A percentile compares a stretch with the other conserved stretches of the same genome.
phyloP scores from a whole-genome alignment of 495 filamentous ascomycete genomes.

The Chaetomium fimeti region DNA sequence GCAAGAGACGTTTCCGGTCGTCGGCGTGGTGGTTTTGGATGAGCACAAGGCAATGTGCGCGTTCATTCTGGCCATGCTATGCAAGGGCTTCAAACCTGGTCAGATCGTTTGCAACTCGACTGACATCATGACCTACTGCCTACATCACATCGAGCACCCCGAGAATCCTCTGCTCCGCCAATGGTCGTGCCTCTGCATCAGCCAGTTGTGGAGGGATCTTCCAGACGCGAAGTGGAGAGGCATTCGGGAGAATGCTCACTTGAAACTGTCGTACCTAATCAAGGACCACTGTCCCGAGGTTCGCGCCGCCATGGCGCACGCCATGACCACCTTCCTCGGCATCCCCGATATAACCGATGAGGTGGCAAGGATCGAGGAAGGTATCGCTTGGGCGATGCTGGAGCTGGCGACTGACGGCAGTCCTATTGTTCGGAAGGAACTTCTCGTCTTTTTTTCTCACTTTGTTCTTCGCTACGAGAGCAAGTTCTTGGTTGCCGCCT shows the following conservation, averaged over 20 bases:
- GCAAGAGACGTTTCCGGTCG: constrained; percentile 73
- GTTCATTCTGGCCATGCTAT: constrained; percentile 95
- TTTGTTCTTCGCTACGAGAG: constrained; percentile 89
- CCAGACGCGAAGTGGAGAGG: constrained; percentile 93
- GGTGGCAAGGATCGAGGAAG: constrained; percentile 85
- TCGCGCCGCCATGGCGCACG: constrained; percentile 86
- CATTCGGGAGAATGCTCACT: constrained; percentile 75
- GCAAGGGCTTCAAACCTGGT: constrained; percentile 85
- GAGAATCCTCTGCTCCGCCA: constrained; percentile 88
- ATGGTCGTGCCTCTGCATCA: constrained; percentile 95
- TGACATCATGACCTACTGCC: constrained; percentile 79
- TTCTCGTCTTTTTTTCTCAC: constrained; percentile 88
- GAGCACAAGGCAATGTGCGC: constrained; percentile 99
- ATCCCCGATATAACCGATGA: constrained; percentile 91
- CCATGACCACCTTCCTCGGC: constrained; percentile 87
- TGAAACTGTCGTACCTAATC: constrained; percentile 73
- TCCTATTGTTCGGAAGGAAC: constrained; percentile 86
- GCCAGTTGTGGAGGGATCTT: constrained; percentile 88
- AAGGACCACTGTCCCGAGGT: constrained; percentile 95
- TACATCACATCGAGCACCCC: constrained; percentile 75
- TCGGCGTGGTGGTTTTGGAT: constrained; percentile 76
- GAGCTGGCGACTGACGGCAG: constrained; percentile 89
- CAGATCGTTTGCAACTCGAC: constrained; percentile 83
- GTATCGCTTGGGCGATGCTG: constrained; percentile 77
- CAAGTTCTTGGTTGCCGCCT: constrained; percentile 88